Evolutionary conservation across 441 rosid genomes (phyloP).

Genomic region (Theobroma grandiflorum): DNA sequence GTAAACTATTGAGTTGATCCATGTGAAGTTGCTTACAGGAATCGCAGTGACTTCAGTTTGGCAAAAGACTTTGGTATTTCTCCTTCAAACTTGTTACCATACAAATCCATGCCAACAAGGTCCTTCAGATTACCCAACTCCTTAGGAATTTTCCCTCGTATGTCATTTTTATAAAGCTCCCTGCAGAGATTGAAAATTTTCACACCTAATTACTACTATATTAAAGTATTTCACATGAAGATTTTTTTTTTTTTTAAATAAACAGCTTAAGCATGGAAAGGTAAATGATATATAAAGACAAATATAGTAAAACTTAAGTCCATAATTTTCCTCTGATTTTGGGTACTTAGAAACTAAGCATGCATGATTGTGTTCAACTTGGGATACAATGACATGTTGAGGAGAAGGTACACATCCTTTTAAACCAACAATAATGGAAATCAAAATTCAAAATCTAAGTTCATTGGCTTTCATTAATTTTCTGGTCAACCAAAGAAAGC

Average conservation of each 20-base stretch:
- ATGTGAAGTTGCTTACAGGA: slow-evolving; percentile 56
- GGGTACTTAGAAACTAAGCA: slow-evolving; percentile 1
- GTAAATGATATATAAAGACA: neutral
- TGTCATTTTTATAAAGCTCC: slow-evolving; percentile 66
- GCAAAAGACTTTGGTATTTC: slow-evolving; percentile 65
- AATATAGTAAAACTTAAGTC: neutral
- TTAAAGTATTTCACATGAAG: neutral
- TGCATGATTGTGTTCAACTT: neutral
- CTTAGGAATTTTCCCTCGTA: slow-evolving; percentile 60
- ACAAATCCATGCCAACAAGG: slow-evolving; percentile 74
- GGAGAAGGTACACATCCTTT: neutral
- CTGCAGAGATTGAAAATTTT: slow-evolving; percentile 43
- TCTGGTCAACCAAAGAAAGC: neutral
- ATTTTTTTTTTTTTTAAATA: too few species aligned
- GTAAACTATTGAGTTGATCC: neutral
- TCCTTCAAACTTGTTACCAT: slow-evolving; percentile 63
- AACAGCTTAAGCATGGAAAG: neutral
- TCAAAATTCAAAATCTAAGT: neutral
- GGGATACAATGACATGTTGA: neutral
- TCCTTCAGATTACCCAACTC: slow-evolving; percentile 66
- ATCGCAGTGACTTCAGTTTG: slow-evolving; percentile 70
- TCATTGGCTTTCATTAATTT: neutral
- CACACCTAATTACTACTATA: slow-evolving; percentile 9
- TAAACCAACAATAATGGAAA: slow-evolving; percentile 6
- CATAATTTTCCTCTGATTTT: neutral